Evolutionary conservation across 257 asterid genomes (phyloP).

Genomic region (Thymus mandschuricus): DNA sequence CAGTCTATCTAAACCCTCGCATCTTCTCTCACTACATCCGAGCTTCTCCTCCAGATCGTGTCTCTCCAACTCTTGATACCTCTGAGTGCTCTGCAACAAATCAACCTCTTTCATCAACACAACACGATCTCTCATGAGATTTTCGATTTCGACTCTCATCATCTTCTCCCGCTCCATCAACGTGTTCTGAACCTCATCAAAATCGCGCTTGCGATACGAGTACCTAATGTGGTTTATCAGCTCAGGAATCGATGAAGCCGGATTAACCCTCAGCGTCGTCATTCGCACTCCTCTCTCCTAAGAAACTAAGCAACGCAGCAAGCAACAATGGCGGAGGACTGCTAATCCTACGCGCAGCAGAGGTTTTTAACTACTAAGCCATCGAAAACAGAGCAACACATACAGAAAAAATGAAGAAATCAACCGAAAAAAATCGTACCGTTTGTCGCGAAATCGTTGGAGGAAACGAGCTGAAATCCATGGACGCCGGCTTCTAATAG

Average conservation of each 20-base stretch:
- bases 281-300: slow-evolving; percentile 12
- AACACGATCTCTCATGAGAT: slow-evolving; percentile 25
- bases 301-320: neutral
- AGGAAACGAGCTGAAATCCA: neutral
- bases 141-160: slow-evolving; percentile 32
- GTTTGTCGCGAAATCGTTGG: neutral
- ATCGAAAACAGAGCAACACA: neutral
- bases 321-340: neutral
- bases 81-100: slow-evolving; percentile 19
- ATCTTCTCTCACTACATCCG: neutral
- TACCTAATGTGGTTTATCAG: slow-evolving; percentile 27
- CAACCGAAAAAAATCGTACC: neutral
- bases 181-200: slow-evolving; percentile 31
- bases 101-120: slow-evolving; percentile 19
- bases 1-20: neutral
- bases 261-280: neutral
- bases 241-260: slow-evolving; percentile 34
- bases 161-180: slow-evolving; percentile 38
- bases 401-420: neutral
- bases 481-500: neutral
- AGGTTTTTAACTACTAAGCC: neutral
- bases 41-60: neutral
- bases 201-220: slow-evolving; percentile 36
- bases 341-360: neutral
- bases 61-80: neutral